Evolutionary conservation across 352 stramenopile species (phyloP).

Genomic region (Phytophthora citrophthora): DNA sequence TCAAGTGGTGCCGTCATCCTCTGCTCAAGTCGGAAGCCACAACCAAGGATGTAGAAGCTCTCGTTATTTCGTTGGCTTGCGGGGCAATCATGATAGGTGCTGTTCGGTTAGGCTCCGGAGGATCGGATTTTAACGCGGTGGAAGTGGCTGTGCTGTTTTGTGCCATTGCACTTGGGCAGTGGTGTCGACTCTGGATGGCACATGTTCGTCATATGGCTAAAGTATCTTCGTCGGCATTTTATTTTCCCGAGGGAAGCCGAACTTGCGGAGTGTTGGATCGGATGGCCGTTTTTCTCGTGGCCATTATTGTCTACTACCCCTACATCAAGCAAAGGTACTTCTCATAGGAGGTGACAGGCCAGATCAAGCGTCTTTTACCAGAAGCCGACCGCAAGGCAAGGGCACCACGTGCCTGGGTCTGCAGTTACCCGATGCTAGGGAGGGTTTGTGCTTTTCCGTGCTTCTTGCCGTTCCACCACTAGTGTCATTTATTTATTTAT

Average conservation of each 20-base stretch:
- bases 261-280: constrained; percentile 51
- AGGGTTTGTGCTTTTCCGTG: neutral
- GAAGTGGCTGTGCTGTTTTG: constrained; percentile 54
- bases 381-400: constrained; percentile 2
- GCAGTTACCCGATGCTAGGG: neutral
- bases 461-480: constrained; percentile 22
- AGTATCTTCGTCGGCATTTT: constrained; percentile 53
- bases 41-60: constrained; percentile 37
- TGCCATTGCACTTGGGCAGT: constrained; percentile 47
- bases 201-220: constrained; percentile 53
- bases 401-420: too few relatives aligned
- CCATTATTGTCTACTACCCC: constrained; percentile 55
- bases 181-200: constrained; percentile 42
- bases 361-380: neutral
- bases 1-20: constrained; percentile 22
- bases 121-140: constrained; percentile 28
- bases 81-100: constrained; percentile 42
- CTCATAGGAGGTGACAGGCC: constrained; percentile 4
- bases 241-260: constrained; percentile 37
- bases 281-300: constrained; percentile 51
- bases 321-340: constrained; percentile 54
- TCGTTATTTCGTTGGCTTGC: constrained; percentile 38
- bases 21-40: constrained; percentile 33
- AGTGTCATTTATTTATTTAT: constrained; percentile 49
- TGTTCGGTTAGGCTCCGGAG: constrained; percentile 31